Conservation (phyloP, 2,329 filamentous ascomycete species). For the Gyromitra esculenta region DNA sequence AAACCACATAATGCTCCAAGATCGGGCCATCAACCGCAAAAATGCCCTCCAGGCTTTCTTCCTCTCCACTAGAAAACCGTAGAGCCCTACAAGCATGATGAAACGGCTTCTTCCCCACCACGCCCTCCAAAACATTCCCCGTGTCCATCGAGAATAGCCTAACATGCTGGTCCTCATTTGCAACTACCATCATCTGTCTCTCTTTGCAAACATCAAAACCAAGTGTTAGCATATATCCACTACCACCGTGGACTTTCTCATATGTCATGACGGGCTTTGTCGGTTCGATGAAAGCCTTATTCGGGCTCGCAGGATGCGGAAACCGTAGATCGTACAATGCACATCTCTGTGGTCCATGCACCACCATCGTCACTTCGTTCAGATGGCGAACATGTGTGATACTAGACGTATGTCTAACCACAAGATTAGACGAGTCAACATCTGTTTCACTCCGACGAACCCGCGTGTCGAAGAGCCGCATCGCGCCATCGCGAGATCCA, state of each 20-base stretch:
- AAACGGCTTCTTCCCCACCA: constrained; percentile 22
- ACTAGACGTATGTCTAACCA: constrained; percentile 43
- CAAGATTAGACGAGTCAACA: constrained; percentile 16
- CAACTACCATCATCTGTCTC: constrained; percentile 46
- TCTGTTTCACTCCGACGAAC: constrained; percentile 17
- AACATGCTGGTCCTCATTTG: constrained; percentile 44
- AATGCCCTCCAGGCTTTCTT: constrained; percentile 5
- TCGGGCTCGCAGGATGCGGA: constrained; percentile 46
- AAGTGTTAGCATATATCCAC: constrained; percentile 37
- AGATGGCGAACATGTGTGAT: constrained; percentile 51
- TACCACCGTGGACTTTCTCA: constrained; percentile 13
- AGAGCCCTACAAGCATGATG: constrained; percentile 28
- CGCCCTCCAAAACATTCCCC: constrained; percentile 34
- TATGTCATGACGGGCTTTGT: constrained; percentile 45
- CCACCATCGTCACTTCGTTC: constrained; percentile 28
- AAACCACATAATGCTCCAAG: constrained; percentile 25
- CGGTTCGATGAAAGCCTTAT: constrained; percentile 32
- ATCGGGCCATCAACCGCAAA: constrained; percentile 15
- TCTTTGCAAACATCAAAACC: constrained; percentile 48
- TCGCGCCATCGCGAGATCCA: constrained; percentile 51
- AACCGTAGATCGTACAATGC: constrained; percentile 54
- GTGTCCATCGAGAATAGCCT: constrained; percentile 40
- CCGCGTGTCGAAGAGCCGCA: constrained; percentile 52
- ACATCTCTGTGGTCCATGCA: constrained; percentile 46
- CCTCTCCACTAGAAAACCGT: constrained; percentile 30